Evolutionary conservation across 2,329 filamentous ascomycete genomes (phyloP).

Genomic region (Phialocephala sp.): DNA sequence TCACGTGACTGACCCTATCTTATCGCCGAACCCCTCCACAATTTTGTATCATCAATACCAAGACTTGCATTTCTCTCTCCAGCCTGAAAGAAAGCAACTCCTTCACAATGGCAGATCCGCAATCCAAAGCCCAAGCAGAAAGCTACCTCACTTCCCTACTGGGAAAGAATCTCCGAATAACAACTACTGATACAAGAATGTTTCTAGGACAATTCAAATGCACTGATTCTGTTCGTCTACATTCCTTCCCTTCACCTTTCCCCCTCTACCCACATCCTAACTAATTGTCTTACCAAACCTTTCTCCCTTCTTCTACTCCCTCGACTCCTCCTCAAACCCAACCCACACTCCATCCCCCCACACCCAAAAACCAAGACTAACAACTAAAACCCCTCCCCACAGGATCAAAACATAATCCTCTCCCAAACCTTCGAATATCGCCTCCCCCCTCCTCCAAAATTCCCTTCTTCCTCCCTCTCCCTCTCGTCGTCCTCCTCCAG

Average conservation of each 20-base stretch:
- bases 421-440: conserved; percentile 89
- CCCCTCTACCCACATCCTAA: no score
- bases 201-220: conserved; percentile 94
- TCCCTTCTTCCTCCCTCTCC: no score
- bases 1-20: neutral
- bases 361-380: no score
- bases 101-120: neutral
- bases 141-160: conserved; percentile 69
- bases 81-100: neutral
- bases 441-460: conserved; percentile 61
- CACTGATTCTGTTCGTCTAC: conserved; percentile 77
- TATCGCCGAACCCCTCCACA: conserved; percentile 5
- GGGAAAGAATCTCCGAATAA: conserved; percentile 78
- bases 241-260: neutral
- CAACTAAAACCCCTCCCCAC: no score
- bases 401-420: conserved; percentile 91
- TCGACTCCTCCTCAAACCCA: conserved; percentile 11
- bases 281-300: no score
- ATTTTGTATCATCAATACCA: neutral
- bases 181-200: conserved; percentile 82
- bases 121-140: conserved; percentile 54
- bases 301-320: no score
- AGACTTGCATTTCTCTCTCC: neutral
- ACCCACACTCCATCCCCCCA: conserved; percentile 6
- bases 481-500: no score